Evolutionary conservation across 805 yeast genomes (phyloP), one percentile per base, ranked within the genome.

Genomic region (fission yeast (Schizosaccharomyces pombe)): DNA sequence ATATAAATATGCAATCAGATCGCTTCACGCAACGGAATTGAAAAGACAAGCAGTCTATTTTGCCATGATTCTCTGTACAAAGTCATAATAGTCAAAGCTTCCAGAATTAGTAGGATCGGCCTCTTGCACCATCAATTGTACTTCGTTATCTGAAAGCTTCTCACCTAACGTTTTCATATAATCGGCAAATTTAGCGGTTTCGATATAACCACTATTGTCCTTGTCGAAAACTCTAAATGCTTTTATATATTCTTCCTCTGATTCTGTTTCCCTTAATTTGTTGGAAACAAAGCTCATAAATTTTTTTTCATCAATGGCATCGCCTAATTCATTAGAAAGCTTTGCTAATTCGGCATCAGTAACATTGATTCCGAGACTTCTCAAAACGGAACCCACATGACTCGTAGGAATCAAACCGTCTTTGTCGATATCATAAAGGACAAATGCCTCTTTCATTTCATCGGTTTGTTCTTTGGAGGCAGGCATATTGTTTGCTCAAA

Each of bases 141-240:
- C 97, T 69, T 91, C 98, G 55, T 89, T 93, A 62, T 91, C 98
- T n/a, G 94, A 80, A 62, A 91, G 76, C 68, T 85, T 86, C 70
- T 91, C 98, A 64, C 98, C 98, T 66, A 91, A 91, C 8, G 96
- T 85, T 53, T 96, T 91, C 69, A 91, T 79, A 52, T 91, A 97
- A 67, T 89, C 95, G 69, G 94, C 81, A 66, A 91, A 77, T 71
- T 91, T 98, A 57, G 95, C 91, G 59, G 95, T 91, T 57, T 94
- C 82, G 67, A 91, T 91, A 68, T 83, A 83, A 60, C 98, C 98
- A 67, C 89, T 95, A 57, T 95, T 95, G 67, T 91, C 70, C 55
- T 74, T 69, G 72, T 91, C 98, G 65, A 91, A 91, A 47, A 91
- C 98, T 70, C 87, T 89, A 76, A 91, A 91, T 12, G 98, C 98